Base-by-base conservation (phyloP, 2,329 filamentous ascomycete species). In the Colletotrichum tropicicola region DNA sequence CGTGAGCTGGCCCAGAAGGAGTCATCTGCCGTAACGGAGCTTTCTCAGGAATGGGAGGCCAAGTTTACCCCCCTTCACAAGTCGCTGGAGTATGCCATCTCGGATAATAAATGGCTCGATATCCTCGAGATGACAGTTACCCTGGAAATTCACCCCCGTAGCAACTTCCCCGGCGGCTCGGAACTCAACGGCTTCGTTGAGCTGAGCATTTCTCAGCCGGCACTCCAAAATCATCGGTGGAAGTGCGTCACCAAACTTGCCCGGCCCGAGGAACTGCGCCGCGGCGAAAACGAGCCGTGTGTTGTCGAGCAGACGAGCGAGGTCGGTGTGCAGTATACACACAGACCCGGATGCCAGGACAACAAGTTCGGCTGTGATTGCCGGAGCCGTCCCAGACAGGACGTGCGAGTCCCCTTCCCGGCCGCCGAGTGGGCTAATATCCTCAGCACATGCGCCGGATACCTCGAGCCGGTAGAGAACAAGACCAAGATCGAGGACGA, bases 121-220 rank as follows among this genome's bases (percentile, higher is more conserved):
- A 83, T 89, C 35, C 78, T 90, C 66, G 87, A 90, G 76, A 87
- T 90, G 79, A 87, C 89, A 66, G 82, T 86, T 5, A 86, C 86
- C 1, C 80, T 91, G 6, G 84, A 89, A 66, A 75, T 90, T 2
- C 85, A 88, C 71, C 81, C 87, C 67, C 83, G 83, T 47, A 82
- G 82, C 69, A 82, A 83, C 61, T 88, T 89, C 70, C 87, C 87
- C 4, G 77, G 81, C 10, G 84, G 86, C n/a, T 87, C 87, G 5
- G 85, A 88, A 71, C 82, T 90, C 59, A 83, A 87, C 66, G 86
- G 85, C 61, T 83, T 86, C 65, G 84, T 89, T 32, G 85, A 90
- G 75, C 82, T 90, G 59, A 82, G 81, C 59, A 83, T 90, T 59
- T 84, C 85, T 62, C 82, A 85, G 67, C 81, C 80, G 15, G 79